Base-by-base conservation (phyloP, 2,329 filamentous ascomycete genomes). In the Fusarium kyushuense region DNA sequence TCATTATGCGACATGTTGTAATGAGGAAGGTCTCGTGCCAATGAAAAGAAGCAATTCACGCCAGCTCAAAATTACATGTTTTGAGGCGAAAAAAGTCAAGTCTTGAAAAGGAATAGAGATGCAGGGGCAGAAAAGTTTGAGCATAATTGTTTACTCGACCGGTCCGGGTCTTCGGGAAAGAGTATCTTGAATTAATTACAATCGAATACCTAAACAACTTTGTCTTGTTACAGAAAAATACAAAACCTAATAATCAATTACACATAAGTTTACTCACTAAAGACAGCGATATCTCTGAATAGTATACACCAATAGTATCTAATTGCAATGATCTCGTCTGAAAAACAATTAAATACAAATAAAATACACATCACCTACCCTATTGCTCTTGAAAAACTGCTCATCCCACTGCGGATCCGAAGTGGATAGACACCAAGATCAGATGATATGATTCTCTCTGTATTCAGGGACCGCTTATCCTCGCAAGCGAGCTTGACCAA, bases 111-210 rank as follows among this genome's bases (percentile, higher is more conserved):
- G 7, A 2, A 4, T 7, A 17, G 19, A 33, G n/a, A 19, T 16
- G n/a, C 29, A 33, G 16, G 29, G n/a, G 19, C 17, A 3, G 13
- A 4, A 17, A 12, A 17, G 13, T 13, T 5, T 12, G 4, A 21
- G 23, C 2, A 10, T 40, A 7, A 40, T 8, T 16, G 0, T 19
- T 40, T 7, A 16, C 16, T 0, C 6, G 7, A 4, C 19, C 2
- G 3, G 5, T 16, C 6, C 38, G 38, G 38, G 38, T 23, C 19
- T 6, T 40, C 19, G 7, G 19, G 14, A 2, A 1, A 21, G 4
- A 16, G 6, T 3, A 3, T 5, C 3, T 16, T 5, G 2, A 0
- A 5, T 23, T n/a, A 10, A 36, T 25, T 5, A 25, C 7, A 5
- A 7, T 25, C 7, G 17, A n/a, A n/a, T n/a, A n/a, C n/a, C n/a